phyloP scores from a whole-genome alignment of 805 yeast species.

The Ogataea parapolymorpha region DNA sequence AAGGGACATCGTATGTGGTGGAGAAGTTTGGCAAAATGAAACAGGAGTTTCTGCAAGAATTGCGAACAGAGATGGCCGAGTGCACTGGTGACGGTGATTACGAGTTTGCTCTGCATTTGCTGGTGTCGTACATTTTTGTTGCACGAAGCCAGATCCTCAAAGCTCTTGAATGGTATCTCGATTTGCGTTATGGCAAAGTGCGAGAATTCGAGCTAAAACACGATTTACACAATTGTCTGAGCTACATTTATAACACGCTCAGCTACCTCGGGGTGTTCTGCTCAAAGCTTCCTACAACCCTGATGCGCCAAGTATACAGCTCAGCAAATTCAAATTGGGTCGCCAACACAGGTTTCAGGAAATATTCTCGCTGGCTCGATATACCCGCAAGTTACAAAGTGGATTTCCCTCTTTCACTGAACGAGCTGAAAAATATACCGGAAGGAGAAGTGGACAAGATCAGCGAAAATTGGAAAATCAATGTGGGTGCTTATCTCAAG shows the following conservation, averaged over 20 bases:
- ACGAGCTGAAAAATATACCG: conserved; percentile 12
- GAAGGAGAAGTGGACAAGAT: conserved; percentile 8
- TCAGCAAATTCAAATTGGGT: conserved; percentile 28
- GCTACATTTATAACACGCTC: conserved; percentile 31
- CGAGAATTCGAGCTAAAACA: conserved; percentile 1
- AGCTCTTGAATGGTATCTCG: conserved; percentile 25
- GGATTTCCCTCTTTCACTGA: conserved; percentile 19
- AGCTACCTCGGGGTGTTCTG: conserved; percentile 23
- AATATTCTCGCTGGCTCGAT: conserved; percentile 31
- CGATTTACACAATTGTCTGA: conserved; percentile 27
- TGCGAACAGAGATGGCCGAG: conserved; percentile 19
- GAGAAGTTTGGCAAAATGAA: conserved; percentile 20
- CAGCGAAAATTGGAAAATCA: conserved; percentile 21
- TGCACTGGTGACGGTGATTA: conserved; percentile 29
- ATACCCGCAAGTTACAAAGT: conserved; percentile 16
- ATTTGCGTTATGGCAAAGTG: conserved; percentile 19
- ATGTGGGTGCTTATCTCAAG: conserved; percentile 19
- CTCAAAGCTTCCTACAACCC: conserved; percentile 21
- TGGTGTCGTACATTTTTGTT: conserved; percentile 24
- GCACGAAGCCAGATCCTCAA: conserved; percentile 18
- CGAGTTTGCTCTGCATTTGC: conserved; percentile 26
- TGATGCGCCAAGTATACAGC: conserved; percentile 23
- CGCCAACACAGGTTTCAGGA: conserved; percentile 22
- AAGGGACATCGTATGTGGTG: conserved; percentile 9
- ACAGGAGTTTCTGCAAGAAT: conserved; percentile 15